Percentiles rank a stretch among this genome's conserved stretches.
Conservation (phyloP, 176 grass and related monocot genomes). For the Carex kokanica region DNA sequence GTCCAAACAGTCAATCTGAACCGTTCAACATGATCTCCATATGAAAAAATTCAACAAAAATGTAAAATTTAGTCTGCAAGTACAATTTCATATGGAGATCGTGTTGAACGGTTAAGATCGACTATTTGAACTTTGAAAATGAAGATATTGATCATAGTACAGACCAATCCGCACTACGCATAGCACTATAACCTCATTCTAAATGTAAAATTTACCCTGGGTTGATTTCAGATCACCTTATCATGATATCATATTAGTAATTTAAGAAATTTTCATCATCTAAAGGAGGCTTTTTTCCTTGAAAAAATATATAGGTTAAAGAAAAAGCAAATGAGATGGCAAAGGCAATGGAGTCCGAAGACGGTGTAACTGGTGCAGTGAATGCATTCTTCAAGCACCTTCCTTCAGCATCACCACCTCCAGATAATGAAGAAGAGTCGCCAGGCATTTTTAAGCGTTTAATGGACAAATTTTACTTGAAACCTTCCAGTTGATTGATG, state of each 20-base stretch:
- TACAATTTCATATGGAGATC: no score
- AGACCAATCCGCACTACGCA: no score
- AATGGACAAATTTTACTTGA: background rate
- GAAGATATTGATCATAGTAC: no score
- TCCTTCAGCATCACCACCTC: conserved; percentile 26
- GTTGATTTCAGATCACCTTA: background rate
- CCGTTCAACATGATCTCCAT: no score
- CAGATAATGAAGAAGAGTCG: background rate
- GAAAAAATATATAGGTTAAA: conserved; percentile 56
- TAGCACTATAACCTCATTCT: no score
- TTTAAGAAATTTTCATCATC: background rate
- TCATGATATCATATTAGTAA: background rate
- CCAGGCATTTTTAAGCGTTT: background rate
- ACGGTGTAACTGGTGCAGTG: conserved; percentile 72
- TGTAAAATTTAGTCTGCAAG: no score
- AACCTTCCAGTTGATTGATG: background rate
- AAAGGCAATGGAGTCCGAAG: conserved; percentile 74
- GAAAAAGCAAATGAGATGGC: conserved; percentile 60
- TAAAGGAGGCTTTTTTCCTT: background rate
- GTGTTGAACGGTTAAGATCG: no score
- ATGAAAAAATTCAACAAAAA: no score
- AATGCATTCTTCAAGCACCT: conserved; percentile 82
- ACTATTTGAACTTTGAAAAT: no score
- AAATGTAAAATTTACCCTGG: no score
- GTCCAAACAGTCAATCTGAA: no score